phyloP scores from a whole-genome alignment of 441 rosid species.

The Francoa sonchifolia region DNA sequence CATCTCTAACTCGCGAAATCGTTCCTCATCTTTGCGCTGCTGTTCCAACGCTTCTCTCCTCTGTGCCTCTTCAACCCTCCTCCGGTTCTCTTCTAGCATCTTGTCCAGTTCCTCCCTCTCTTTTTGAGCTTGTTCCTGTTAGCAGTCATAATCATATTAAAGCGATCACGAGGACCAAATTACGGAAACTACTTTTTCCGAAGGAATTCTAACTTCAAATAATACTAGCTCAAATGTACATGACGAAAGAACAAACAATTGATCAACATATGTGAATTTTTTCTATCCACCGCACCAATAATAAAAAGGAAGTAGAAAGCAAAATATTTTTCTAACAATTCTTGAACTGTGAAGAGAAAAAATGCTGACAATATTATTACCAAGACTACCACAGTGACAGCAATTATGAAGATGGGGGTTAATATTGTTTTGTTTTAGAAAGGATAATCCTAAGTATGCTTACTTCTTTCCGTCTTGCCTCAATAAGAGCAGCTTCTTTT shows the following conservation, averaged over 20 bases:
- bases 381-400: background rate
- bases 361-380: no score
- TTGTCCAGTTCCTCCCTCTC: constrained; percentile 67
- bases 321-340: no score
- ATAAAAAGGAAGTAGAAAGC: no score
- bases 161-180: no score
- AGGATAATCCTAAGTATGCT: background rate
- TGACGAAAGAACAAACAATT: no score
- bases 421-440: background rate
- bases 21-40: constrained; percentile 71
- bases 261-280: no score
- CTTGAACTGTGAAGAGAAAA: no score
- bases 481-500: constrained; percentile 51
- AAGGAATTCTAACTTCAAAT: no score
- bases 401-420: background rate
- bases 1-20: constrained; percentile 70
- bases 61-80: constrained; percentile 76
- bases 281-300: no score
- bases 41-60: constrained; percentile 78
- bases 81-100: constrained; percentile 64
- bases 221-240: no score
- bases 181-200: no score
- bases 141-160: constrained; percentile 5
- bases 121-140: constrained; percentile 57
- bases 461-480: constrained; percentile 80